Conservation (phyloP, 139 green algal genomes). For the Chlamydomonas sphaeroides region DNA sequence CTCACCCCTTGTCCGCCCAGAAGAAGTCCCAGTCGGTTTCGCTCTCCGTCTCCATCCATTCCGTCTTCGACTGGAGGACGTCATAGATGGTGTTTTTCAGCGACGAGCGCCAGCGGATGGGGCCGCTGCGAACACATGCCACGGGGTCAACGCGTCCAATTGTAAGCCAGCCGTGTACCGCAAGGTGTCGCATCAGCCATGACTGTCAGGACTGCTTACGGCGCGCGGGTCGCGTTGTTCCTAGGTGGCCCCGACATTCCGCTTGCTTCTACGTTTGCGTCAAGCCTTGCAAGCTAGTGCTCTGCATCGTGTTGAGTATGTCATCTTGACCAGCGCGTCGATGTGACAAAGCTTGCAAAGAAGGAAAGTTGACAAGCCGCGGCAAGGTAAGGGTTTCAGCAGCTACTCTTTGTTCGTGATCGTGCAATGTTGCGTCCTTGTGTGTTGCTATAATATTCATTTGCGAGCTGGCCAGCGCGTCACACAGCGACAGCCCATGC, state of each 20-base stretch:
- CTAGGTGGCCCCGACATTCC: not conserved
- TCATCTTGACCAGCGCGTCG: no score
- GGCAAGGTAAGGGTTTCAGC: no score
- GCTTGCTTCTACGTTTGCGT: no score
- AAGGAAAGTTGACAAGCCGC: no score
- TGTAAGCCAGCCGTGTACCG: not conserved
- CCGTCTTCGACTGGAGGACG: slow-evolving; percentile 57
- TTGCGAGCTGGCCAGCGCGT: no score
- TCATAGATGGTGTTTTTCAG: slow-evolving; percentile 72
- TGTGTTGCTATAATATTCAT: no score
- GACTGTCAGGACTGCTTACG: not conserved
- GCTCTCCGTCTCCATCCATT: slow-evolving; percentile 66
- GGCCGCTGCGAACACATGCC: slow-evolving; percentile 47
- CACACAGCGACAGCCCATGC: no score
- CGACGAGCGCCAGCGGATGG: slow-evolving; percentile 58
- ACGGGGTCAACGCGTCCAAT: not conserved
- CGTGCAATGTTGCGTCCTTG: no score
- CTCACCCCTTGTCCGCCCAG: slow-evolving; percentile 69
- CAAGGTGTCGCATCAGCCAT: not conserved
- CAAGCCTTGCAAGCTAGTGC: no score
- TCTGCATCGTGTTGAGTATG: no score
- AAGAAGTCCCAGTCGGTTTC: slow-evolving; percentile 73
- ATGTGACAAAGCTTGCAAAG: no score
- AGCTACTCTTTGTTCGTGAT: no score
- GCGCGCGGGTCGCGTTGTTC: not conserved